A percentile compares a stretch with the other conserved stretches of the same genome.
These are phyloP conservation scores for Cercospora zeina DNA, from an alignment of 2,329 filamentous ascomycete genomes.

Conservation along the genomic window DNA sequence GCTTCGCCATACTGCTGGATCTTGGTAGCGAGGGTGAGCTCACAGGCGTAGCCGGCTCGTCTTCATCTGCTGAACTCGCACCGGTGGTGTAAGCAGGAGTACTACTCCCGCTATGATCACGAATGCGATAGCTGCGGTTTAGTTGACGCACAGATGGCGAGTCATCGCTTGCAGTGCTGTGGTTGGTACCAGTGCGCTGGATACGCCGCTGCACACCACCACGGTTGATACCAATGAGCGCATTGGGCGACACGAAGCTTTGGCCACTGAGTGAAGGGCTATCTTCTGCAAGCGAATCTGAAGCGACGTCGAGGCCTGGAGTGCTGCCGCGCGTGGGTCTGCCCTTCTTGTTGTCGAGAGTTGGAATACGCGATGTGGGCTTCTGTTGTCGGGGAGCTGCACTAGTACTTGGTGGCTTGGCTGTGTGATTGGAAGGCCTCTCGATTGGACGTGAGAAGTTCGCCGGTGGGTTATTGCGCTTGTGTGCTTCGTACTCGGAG, in stretches of 20 bases:
- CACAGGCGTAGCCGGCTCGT: conserved; percentile 32
- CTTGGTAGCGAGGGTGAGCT: conserved; percentile 16
- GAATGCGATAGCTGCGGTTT: background rate
- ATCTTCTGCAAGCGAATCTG: background rate
- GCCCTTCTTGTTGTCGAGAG: conserved; percentile 32
- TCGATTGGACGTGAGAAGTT: conserved; percentile 32
- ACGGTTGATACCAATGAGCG: conserved; percentile 35
- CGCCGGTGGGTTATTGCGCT: conserved; percentile 31
- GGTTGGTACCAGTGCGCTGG: conserved; percentile 25
- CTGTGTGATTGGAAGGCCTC: background rate
- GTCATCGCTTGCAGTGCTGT: conserved; percentile 22
- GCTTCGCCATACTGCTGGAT: conserved; percentile 3
- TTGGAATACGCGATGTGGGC: conserved; percentile 37
- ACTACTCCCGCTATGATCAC: conserved; percentile 27
- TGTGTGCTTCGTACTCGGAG: conserved; percentile 15
- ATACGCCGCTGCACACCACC: conserved; percentile 30
- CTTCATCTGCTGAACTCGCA: conserved; percentile 30
- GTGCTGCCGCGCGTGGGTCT: conserved; percentile 32
- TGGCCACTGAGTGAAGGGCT: conserved; percentile 20
- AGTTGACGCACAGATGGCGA: conserved; percentile 5
- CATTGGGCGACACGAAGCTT: conserved; percentile 22
- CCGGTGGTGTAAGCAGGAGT: conserved; percentile 31
- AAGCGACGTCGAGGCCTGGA: conserved; percentile 6
- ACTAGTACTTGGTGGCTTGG: background rate
- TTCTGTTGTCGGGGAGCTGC: conserved; percentile 1